Conservation (phyloP, 441 rosid genomes). For the Raphanus hybrid region DNA sequence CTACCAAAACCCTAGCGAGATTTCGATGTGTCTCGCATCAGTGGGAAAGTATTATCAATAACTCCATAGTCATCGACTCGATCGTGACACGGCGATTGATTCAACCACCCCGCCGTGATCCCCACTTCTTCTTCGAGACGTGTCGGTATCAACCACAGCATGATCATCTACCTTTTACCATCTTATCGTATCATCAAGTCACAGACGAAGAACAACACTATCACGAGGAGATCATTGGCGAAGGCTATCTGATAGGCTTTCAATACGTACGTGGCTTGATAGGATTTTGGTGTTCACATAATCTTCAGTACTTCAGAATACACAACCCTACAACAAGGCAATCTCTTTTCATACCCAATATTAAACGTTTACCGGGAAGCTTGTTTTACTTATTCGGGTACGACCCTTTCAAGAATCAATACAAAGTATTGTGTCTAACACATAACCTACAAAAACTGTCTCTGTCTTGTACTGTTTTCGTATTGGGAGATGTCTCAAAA, state of each 20-base stretch:
- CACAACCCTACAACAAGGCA: constrained; percentile 16
- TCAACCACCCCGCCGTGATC: background rate
- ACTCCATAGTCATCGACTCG: background rate
- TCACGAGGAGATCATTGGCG: background rate
- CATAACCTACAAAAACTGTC: too few relatives aligned
- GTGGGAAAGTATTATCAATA: background rate
- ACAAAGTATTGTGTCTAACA: constrained; percentile 10
- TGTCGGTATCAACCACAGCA: background rate
- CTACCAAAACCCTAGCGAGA: background rate
- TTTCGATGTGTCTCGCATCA: constrained; percentile 18
- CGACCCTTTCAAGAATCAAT: constrained; percentile 23
- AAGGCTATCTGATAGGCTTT: background rate
- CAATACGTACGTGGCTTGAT: constrained; percentile 3
- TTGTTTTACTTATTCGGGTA: background rate
- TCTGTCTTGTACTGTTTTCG: background rate
- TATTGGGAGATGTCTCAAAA: background rate
- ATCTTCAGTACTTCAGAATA: background rate
- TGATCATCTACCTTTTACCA: background rate
- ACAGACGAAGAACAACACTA: constrained; percentile 15
- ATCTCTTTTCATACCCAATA: background rate
- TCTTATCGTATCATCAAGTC: background rate
- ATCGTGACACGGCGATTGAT: background rate
- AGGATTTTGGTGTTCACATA: background rate
- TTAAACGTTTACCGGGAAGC: background rate
- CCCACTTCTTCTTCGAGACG: background rate